Evolutionary conservation across 371 early-diverging fungal species (phyloP).

Genomic region (Syncephalastrum contaminatum): DNA sequence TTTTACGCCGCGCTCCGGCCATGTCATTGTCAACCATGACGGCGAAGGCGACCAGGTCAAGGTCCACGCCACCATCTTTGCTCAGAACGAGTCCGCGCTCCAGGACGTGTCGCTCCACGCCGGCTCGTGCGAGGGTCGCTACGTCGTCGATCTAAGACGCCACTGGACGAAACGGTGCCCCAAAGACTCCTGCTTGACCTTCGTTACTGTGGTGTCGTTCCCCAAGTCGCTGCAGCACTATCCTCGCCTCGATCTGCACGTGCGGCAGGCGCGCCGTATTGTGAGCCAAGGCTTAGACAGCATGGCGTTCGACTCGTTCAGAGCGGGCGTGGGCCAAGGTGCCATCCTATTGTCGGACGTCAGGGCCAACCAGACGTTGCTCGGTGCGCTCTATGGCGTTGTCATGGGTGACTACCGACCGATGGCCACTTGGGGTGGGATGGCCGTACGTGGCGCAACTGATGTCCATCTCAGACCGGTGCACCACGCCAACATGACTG

Average conservation of each 20-base stretch:
- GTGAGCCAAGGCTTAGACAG: conserved; percentile 9
- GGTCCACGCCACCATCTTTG: too few relatives aligned
- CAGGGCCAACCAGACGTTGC: conserved; percentile 9
- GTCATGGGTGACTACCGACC: conserved; percentile 14
- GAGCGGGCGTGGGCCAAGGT: conserved; percentile 18
- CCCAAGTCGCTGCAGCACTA: too few relatives aligned
- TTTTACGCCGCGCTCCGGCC: too few relatives aligned
- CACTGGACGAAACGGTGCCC: too few relatives aligned
- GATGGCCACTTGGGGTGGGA: conserved; percentile 4
- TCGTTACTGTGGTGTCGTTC: too few relatives aligned
- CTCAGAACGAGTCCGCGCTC: too few relatives aligned
- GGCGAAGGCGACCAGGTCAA: too few relatives aligned
- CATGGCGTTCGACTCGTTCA: conserved; percentile 5
- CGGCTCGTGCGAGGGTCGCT: too few relatives aligned
- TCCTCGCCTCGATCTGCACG: conserved; percentile 5
- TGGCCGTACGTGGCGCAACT: conserved; percentile 12
- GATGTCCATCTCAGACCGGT: conserved; percentile 12
- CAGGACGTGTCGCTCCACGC: too few relatives aligned
- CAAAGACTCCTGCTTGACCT: too few relatives aligned
- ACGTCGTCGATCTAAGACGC: too few relatives aligned
- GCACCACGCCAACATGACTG: conserved; percentile 11
- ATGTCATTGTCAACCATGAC: too few relatives aligned
- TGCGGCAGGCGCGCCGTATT: conserved; percentile 10
- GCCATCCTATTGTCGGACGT: conserved; percentile 15
- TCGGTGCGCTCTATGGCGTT: conserved; percentile 16